Base-by-base conservation (phyloP, 2,329 filamentous ascomycete genomes). In the Verticillium dahliae region DNA sequence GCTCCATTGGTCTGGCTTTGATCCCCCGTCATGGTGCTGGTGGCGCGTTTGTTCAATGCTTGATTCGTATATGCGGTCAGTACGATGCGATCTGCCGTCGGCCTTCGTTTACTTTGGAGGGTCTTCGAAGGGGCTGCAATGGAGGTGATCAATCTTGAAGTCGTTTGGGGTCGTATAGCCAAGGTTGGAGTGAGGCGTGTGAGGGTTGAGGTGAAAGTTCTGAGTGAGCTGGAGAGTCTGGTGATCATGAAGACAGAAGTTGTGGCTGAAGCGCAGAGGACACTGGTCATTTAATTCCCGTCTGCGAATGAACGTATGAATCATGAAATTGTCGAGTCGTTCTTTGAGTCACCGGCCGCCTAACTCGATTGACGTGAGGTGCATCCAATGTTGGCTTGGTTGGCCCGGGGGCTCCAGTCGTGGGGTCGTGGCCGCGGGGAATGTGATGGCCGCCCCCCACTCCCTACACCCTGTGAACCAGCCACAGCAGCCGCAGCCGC, bases 1-100 rank as follows among this genome's bases (percentile, higher is more conserved):
- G 69, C 69, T 60, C 74, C 75, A 58, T 75, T 78, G 31, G 71
- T 69, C 61, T 69, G 69, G 39, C 69, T 4, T 35, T 59, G 57
- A 59, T 33, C 57, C 31, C 39, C 18, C 4, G 56, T 31, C 22
- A 41, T 58, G 3, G 56, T 41, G 15, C 15, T 4, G 27, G 14
- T n/a, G 9, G 55, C 13, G 55, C 33, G 33, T 54, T 37, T 37
- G 4, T 27, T 27, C 22, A 55, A 55, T 55, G 50, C 13, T 27
- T 18, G 54, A 18, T 33, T 34, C 11, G 31, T 35, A 35, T 13
- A 56, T 11, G 54, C 35, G 15, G 11, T n/a, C 35, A 34, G 18
- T 14, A n/a, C 6, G 54, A 33, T 14, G 14, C 6, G 54, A 15
- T 15, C 15, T 11, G 31, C 15, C 11, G 9, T n/a, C 18, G 6